These are phyloP conservation scores for Boletus rufocinnamomeus DNA, from an alignment of 768 basidiomycete species.

Conservation along the genomic window DNA sequence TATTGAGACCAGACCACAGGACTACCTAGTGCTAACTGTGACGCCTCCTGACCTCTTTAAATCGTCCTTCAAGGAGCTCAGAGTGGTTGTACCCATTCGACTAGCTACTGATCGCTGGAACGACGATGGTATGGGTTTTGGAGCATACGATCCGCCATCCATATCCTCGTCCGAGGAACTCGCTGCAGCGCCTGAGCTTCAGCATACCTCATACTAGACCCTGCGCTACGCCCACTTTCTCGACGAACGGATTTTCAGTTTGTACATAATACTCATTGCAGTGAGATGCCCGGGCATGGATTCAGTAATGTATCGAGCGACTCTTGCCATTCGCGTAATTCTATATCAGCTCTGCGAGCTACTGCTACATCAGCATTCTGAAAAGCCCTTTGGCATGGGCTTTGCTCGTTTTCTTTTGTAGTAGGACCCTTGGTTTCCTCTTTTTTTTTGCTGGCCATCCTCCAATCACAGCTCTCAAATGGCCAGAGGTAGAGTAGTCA, in stretches of 20 bases:
- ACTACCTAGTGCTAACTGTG: conserved; percentile 64
- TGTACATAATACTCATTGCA: neutral
- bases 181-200: conserved; percentile 11
- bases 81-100: conserved; percentile 62
- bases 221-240: neutral
- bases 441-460: neutral
- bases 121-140: conserved; percentile 34
- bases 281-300: neutral
- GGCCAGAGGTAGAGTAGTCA: no score
- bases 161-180: conserved; percentile 31
- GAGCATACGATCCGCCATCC: conserved; percentile 14
- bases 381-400: no score
- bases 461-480: neutral
- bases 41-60: conserved; percentile 56
- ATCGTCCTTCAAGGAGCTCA: conserved; percentile 58
- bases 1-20: conserved; percentile 41
- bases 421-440: no score
- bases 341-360: neutral
- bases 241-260: neutral
- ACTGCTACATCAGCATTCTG: no score
- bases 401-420: no score
- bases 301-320: neutral
- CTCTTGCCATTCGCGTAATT: neutral
- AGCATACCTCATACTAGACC: neutral
- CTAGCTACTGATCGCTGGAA: conserved; percentile 65